phyloP scores from a whole-genome alignment of 768 basidiomycete species.

The Pleurotus tuoliensis region DNA sequence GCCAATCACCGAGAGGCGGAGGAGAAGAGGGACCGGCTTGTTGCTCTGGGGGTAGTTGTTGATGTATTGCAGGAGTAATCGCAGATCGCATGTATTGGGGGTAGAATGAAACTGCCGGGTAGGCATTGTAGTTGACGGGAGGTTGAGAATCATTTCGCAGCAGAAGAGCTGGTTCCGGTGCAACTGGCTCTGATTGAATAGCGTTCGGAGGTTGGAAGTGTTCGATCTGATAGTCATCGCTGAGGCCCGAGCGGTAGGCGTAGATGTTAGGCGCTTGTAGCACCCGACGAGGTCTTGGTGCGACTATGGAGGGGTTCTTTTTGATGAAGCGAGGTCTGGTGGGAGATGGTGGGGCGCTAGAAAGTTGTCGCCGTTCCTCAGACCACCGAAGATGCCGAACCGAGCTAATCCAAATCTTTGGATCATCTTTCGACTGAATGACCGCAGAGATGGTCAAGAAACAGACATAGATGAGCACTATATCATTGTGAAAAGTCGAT shows the following conservation, averaged over 20 bases:
- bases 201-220: constrained; percentile 31
- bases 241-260: constrained; percentile 35
- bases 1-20: constrained; percentile 53
- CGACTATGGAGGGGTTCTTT: constrained; percentile 34
- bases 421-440: constrained; percentile 38
- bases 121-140: constrained; percentile 9
- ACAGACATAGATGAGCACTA: constrained; percentile 61
- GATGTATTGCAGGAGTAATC: constrained; percentile 13
- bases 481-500: constrained; percentile 4
- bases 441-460: constrained; percentile 41
- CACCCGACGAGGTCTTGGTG: constrained; percentile 39
- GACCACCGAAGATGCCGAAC: constrained; percentile 42
- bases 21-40: constrained; percentile 27
- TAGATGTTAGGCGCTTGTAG: constrained; percentile 27
- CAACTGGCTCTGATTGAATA: constrained; percentile 15
- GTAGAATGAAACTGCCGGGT: constrained; percentile 26
- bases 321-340: constrained; percentile 29
- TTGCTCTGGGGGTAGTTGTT: constrained; percentile 8
- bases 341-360: constrained; percentile 17
- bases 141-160: constrained; percentile 6
- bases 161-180: constrained; percentile 12
- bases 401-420: constrained; percentile 46
- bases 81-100: constrained; percentile 22
- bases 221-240: constrained; percentile 44
- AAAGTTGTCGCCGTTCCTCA: constrained; percentile 18